Evolutionary conservation across 139 green algal genomes (phyloP).

Genomic region (Micractinium conductrix): DNA sequence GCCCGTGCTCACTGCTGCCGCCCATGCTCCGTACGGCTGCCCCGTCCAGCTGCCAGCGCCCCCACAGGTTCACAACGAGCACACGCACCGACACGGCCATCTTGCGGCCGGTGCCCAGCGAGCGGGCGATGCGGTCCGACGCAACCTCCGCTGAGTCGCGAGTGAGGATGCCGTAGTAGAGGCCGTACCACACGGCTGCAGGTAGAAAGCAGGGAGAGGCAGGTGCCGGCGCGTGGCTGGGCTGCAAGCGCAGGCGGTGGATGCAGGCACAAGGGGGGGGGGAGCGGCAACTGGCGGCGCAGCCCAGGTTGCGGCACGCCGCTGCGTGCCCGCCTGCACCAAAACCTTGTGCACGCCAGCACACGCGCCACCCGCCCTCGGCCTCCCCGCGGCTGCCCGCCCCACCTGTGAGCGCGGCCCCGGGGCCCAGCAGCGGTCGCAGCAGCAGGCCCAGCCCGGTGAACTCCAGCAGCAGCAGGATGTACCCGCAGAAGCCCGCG

Average conservation of each 20-base stretch:
- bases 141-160: conserved; percentile 88
- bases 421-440: conserved; percentile 29
- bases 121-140: conserved; percentile 67
- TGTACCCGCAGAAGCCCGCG: conserved; percentile 74
- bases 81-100: conserved; percentile 61
- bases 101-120: conserved; percentile 55
- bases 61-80: no score
- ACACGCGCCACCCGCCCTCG: not conserved
- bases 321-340: not conserved
- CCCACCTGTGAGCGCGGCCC: conserved; percentile 7
- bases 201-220: not conserved
- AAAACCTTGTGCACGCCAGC: not conserved
- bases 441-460: conserved; percentile 64
- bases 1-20: no score
- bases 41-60: no score
- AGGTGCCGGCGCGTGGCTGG: no score
- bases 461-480: conserved; percentile 74
- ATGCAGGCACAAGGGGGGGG: no score
- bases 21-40: no score
- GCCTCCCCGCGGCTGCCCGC: no score
- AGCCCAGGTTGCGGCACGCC: not conserved
- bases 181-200: conserved; percentile 71
- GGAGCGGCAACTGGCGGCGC: no score
- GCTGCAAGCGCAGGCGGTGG: no score
- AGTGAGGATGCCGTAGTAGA: conserved; percentile 92